phyloP scores from a whole-genome alignment of 305 asterid genomes.

The Solanum chacoense region DNA sequence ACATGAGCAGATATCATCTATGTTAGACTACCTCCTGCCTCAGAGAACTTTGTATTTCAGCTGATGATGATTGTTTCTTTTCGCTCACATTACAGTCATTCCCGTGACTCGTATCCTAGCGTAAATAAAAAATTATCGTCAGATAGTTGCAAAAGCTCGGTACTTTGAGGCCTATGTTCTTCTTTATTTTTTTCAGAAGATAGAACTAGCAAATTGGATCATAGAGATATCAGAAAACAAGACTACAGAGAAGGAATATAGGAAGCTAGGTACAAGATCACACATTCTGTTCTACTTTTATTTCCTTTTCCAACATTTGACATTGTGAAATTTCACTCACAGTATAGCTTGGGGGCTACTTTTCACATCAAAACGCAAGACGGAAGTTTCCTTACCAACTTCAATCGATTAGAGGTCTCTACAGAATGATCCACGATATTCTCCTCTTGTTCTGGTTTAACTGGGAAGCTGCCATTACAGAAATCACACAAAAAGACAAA shows the following conservation, averaged over 20 bases:
- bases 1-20: neutral
- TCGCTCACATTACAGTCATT: conserved; percentile 23
- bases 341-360: neutral
- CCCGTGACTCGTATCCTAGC: conserved; percentile 34
- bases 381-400: conserved; percentile 39
- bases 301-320: neutral
- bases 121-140: neutral
- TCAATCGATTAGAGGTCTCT: conserved; percentile 28
- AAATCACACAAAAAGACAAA: conserved; percentile 1
- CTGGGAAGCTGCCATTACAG: conserved; percentile 58
- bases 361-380: neutral
- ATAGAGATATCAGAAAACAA: neutral
- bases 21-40: conserved; percentile 64
- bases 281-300: neutral
- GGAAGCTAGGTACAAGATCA: neutral
- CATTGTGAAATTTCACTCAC: neutral
- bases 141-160: neutral
- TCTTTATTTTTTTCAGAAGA: neutral
- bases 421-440: conserved; percentile 22
- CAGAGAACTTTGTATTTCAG: conserved; percentile 55
- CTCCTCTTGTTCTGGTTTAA: conserved; percentile 38
- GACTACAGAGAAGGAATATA: neutral
- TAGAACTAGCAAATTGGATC: neutral
- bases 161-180: neutral
- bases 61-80: conserved; percentile 39